Percentiles rank a stretch among this genome's conserved stretches.
phyloP scores from a whole-genome alignment of 371 early-diverging fungal species.

The Mortierella sp. region DNA sequence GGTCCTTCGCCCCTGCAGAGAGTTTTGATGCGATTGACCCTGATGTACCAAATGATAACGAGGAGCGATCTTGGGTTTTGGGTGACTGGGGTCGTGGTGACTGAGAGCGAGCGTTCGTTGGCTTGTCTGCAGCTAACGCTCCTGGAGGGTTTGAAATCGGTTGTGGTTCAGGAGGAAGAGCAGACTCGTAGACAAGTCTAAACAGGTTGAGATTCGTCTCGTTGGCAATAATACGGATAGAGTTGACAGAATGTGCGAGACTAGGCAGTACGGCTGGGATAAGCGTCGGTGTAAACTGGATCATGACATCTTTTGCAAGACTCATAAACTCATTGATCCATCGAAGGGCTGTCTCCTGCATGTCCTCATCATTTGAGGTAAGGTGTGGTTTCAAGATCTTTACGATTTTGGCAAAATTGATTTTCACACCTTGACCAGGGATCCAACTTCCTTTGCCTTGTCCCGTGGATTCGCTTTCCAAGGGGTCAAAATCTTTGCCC shows the following conservation, averaged over 20 bases:
- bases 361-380: slow-evolving; percentile 83
- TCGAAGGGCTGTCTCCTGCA: slow-evolving; percentile 84
- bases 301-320: slow-evolving; percentile 79
- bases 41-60: slow-evolving; percentile 38
- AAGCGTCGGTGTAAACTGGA: slow-evolving; percentile 79
- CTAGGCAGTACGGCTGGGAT: slow-evolving; percentile 83
- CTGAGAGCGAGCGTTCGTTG: slow-evolving; percentile 17
- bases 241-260: slow-evolving; percentile 76
- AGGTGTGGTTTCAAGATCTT: slow-evolving; percentile 85
- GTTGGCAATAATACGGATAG: slow-evolving; percentile 74
- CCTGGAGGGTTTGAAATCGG: slow-evolving; percentile 2
- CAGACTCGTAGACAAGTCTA: slow-evolving; percentile 71
- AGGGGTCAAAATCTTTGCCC: slow-evolving; percentile 12
- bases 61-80: slow-evolving; percentile 44
- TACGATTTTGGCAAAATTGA: slow-evolving; percentile 84
- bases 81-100: slow-evolving; percentile 50
- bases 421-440: slow-evolving; percentile 77
- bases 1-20: slow-evolving; percentile 27
- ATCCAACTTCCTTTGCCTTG: slow-evolving; percentile 68
- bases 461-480: slow-evolving; percentile 52
- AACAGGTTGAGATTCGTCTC: slow-evolving; percentile 81
- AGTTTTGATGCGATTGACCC: slow-evolving; percentile 37
- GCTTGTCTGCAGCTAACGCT: slow-evolving; percentile 15
- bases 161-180: slow-evolving; percentile 42
- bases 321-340: slow-evolving; percentile 91